phyloP scores from a whole-genome alignment of 495 filamentous ascomycete genomes.

The Staphylotrichum tortipilum region DNA sequence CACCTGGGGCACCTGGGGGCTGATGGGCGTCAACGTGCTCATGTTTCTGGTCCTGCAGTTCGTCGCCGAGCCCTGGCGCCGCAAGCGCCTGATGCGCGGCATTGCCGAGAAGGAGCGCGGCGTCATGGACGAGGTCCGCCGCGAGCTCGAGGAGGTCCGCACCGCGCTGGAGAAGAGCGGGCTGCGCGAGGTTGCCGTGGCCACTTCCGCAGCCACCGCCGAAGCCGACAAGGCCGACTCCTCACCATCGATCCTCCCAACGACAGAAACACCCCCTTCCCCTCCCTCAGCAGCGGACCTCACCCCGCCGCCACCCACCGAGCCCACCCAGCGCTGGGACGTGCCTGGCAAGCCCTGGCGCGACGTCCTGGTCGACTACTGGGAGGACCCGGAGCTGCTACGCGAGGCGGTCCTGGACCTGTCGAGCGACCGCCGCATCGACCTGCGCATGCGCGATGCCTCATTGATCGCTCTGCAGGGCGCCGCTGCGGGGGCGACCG shows the following conservation, averaged over 20 bases:
- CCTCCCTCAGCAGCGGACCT: background rate
- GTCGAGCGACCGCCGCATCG: constrained; percentile 62
- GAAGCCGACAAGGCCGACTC: background rate
- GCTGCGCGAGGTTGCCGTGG: constrained; percentile 13
- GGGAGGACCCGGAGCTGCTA: constrained; percentile 31
- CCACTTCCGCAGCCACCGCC: constrained; percentile 6
- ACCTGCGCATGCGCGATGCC: constrained; percentile 62
- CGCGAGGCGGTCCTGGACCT: constrained; percentile 38
- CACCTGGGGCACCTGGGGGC: constrained; percentile 95
- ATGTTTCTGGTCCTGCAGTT: constrained; percentile 84
- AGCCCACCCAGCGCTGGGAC: constrained; percentile 10
- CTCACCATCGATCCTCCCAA: too few relatives aligned
- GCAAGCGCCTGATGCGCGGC: constrained; percentile 66
- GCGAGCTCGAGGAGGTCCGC: constrained; percentile 20
- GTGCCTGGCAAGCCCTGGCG: constrained; percentile 36
- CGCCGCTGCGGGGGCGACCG: constrained; percentile 59
- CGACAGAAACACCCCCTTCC: too few relatives aligned
- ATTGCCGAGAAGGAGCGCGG: constrained; percentile 53
- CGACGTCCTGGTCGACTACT: constrained; percentile 29
- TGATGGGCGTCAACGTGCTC: constrained; percentile 94
- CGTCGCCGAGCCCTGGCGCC: constrained; percentile 89
- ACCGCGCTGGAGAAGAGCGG: constrained; percentile 20
- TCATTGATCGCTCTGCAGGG: constrained; percentile 64
- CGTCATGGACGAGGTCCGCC: constrained; percentile 68
- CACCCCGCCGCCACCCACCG: background rate